These are phyloP conservation scores for Pilatotrama ljubarskyi DNA, from an alignment of 768 basidiomycete genomes.

Conservation along the genomic window DNA sequence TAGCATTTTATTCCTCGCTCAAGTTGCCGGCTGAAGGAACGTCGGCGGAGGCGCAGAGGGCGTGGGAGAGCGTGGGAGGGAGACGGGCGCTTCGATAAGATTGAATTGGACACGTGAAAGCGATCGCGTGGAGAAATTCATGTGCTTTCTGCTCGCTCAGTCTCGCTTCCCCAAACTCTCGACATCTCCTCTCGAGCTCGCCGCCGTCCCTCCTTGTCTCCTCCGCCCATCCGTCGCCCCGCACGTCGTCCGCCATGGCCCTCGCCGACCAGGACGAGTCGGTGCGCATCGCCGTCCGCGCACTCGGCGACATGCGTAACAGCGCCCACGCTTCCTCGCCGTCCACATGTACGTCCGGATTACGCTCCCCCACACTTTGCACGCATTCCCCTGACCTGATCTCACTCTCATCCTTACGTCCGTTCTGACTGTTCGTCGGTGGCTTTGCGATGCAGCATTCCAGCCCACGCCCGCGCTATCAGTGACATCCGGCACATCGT, in stretches of 20 bases:
- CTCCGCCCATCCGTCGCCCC: background rate
- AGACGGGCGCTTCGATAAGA: conserved; percentile 18
- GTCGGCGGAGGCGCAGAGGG: background rate
- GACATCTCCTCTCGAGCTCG: background rate
- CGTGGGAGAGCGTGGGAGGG: background rate
- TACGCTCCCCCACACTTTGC: background rate
- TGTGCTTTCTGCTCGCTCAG: conserved; percentile 10
- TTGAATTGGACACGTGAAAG: conserved; percentile 22
- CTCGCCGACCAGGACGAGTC: conserved; percentile 68
- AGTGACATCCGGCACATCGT: conserved; percentile 32
- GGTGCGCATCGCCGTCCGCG: conserved; percentile 75
- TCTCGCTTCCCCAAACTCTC: background rate
- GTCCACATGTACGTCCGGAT: conserved; percentile 27
- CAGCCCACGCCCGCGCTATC: conserved; percentile 39
- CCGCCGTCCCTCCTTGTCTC: background rate
- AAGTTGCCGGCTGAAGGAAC: background rate
- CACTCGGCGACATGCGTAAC: conserved; percentile 77
- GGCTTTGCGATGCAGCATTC: conserved; percentile 24
- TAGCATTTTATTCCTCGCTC: conserved; percentile 13
- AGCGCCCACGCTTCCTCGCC: conserved; percentile 33
- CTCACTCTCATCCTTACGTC: background rate
- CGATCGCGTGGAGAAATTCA: conserved; percentile 13
- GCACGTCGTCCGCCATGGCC: conserved; percentile 14
- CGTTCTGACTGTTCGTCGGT: background rate
- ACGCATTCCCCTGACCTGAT: background rate